Evolutionary conservation across 768 basidiomycete genomes (phyloP), one percentile per base, ranked within the genome.

Genomic region (Suillus discolor): DNA sequence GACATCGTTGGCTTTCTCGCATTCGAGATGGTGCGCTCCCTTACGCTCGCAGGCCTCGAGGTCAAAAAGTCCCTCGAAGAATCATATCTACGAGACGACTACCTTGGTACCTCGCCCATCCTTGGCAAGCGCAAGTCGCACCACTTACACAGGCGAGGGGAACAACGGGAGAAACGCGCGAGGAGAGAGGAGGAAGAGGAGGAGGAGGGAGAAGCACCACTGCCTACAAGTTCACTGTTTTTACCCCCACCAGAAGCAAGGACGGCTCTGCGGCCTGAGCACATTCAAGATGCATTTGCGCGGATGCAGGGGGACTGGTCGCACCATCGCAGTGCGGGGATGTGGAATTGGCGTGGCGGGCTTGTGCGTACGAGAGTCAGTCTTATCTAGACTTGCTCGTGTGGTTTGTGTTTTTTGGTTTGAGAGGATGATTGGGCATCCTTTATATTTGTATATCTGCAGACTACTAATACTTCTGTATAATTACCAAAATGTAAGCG

Each of bases 1-100:
- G 96, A 99, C 73, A 96, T 97, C 66, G 94, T 98, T 71, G 96
- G 96, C 31, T 99, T 98, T 80, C 87, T 99, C 53, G 92, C 94
- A 0, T 99, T 97, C 78, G 96, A 99, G 77, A 96, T 97, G 90
- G 96, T 98, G 38, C 90, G 96, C 61, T 93, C 94, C 3, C 85
- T 99, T 57, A 96, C 94, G 0, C 84, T 97, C 49, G 93, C 92
- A 1, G 96, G 94, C 2, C 84, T 96, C 44, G 87, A 90, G 38
- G 90, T 96, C 71, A 94, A 94, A 78, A 89, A 87, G 69, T 84
- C 89, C 4, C 80, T 93, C 44, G 92, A 92, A 74, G 89, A 93
- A 65, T 85, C 89, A 2, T 84, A 86, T 69, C 78, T 90, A 11
- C 82, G 84, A 4, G 91, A 90, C 61, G 87, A 89, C 66, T 88